Conservation (phyloP, 2,329 filamentous ascomycete species). For the Coniochaeta sp. region DNA sequence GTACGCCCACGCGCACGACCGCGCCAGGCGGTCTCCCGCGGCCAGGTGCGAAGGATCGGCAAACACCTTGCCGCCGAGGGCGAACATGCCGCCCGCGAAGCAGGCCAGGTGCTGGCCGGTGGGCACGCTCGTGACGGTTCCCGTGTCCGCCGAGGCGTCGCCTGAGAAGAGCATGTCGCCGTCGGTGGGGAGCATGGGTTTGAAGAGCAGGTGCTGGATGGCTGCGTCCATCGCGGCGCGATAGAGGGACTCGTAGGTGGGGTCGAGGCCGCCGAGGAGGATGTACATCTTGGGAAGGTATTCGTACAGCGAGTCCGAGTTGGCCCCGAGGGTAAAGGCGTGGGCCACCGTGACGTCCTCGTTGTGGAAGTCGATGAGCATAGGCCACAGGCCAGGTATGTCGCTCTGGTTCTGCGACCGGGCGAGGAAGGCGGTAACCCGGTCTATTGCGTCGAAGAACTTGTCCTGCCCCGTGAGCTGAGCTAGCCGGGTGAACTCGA, state of each 20-base stretch:
- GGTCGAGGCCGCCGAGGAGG: conserved; percentile 55
- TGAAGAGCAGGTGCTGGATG: conserved; percentile 58
- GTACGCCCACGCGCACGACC: conserved; percentile 53
- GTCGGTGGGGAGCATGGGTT: conserved; percentile 56
- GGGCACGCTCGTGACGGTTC: conserved; percentile 15
- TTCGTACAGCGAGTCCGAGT: conserved; percentile 48
- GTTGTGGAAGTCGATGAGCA: conserved; percentile 46
- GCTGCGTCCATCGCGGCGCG: conserved; percentile 50
- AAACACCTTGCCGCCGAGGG: conserved; percentile 37
- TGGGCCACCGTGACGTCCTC: conserved; percentile 28
- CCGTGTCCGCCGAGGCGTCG: conserved; percentile 14
- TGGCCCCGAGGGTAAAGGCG: conserved; percentile 41
- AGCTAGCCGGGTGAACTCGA: conserved; percentile 67
- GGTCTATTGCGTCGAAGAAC: conserved; percentile 68
- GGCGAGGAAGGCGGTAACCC: conserved; percentile 57
- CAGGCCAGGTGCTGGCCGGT: conserved; percentile 35
- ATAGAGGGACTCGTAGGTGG: conserved; percentile 56
- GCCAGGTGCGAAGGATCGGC: conserved; percentile 35
- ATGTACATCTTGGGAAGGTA: conserved; percentile 54
- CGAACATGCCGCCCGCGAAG: conserved; percentile 40
- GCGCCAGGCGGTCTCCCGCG: conserved; percentile 37
- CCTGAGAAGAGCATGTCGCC: conserved; percentile 57
- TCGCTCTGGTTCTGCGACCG: conserved; percentile 58
- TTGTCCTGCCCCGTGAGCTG: conserved; percentile 65
- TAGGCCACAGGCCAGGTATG: conserved; percentile 69